Evolutionary conservation across 257 asterid species (phyloP), one percentile per base, ranked within the genome.

Genomic region (Nyctanthes arbortristis): DNA sequence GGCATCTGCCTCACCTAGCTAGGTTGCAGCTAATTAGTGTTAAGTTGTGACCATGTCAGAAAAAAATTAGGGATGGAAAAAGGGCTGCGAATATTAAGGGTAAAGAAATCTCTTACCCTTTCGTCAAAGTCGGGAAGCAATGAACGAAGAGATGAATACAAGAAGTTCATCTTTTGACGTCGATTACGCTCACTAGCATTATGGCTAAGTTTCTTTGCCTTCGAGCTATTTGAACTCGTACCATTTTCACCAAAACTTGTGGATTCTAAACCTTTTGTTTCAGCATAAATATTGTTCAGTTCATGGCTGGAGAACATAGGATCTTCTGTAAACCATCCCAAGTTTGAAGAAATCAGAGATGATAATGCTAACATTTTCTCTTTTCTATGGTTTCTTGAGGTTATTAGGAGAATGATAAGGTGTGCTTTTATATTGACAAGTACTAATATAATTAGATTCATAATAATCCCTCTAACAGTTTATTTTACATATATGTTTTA

Each of bases 121-220:
- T 87, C 90, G 70, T 85, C 88, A 1, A 88, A 63, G 0, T 52
- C 58, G 0, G 97, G 97, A 77, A 91, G 96, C 31, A 91, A 75
- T 0, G 90, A 87, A 22, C 95, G 78, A 32, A 91, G 96, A 74
- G 86, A 67, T 22, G 84, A 67, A 63, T 85, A 91, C 78, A 91
- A 58, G 63, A 63, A n/a, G 63, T 85, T 91, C 18, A 91, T 85
- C 4, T 61, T 81, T 58, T 81, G 84, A 11, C 97, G 93, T 7
- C 96, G 95, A 31, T 88, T 85, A 0, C 97, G 85, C 55, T 91
- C 97, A 12, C 86, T 82, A 0, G 95, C 95, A 57, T 91, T 91
- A 40, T 91, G 97, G 73, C 82, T 84, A 29, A 85, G 78, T 80
- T 87, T 88, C 85, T 83, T 88, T 1, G 56, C 77, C 32, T 10